Percentiles rank a stretch among this genome's conserved stretches.
phyloP scores from a whole-genome alignment of 169 alveolate species.

The Miamiensis avidus region DNA sequence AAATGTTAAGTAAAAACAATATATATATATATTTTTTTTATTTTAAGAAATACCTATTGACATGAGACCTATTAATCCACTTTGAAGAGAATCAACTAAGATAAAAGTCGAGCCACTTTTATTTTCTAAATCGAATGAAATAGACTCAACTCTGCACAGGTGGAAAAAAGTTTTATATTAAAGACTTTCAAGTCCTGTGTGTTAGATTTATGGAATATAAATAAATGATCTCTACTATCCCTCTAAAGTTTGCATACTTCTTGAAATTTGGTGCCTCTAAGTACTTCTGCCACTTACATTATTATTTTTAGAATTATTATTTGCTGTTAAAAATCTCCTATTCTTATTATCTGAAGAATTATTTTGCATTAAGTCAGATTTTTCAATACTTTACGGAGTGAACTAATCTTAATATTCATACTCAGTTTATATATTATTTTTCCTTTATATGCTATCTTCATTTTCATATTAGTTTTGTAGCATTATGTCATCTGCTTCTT shows the following conservation, averaged over 20 bases:
- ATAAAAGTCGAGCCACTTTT: slow-evolving; percentile 71
- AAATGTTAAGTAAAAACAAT: not conserved
- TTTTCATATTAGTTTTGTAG: not conserved
- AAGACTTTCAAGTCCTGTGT: slow-evolving; percentile 69
- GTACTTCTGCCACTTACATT: too few species aligned
- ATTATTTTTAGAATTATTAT: slow-evolving; percentile 38
- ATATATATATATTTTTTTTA: not conserved
- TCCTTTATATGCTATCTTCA: not conserved
- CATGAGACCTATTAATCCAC: slow-evolving; percentile 66
- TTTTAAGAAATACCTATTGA: slow-evolving; percentile 47
- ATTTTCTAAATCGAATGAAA: slow-evolving; percentile 73
- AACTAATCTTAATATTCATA: not conserved
- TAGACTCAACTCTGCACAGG: slow-evolving; percentile 74
- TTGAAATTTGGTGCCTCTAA: too few species aligned
- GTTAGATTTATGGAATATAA: slow-evolving; percentile 59
- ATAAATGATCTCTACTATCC: slow-evolving; percentile 41
- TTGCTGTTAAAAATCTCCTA: slow-evolving; percentile 18
- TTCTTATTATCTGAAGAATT: not conserved
- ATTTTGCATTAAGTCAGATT: not conserved
- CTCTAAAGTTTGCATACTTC: not conserved
- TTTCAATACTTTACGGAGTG: not conserved
- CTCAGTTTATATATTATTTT: not conserved
- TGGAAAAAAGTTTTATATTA: slow-evolving; percentile 78
- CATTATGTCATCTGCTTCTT: not conserved
- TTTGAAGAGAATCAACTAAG: slow-evolving; percentile 67